Conservation (phyloP, 2,329 filamentous ascomycete genomes). For the Cucurbitaria berberidis region DNA sequence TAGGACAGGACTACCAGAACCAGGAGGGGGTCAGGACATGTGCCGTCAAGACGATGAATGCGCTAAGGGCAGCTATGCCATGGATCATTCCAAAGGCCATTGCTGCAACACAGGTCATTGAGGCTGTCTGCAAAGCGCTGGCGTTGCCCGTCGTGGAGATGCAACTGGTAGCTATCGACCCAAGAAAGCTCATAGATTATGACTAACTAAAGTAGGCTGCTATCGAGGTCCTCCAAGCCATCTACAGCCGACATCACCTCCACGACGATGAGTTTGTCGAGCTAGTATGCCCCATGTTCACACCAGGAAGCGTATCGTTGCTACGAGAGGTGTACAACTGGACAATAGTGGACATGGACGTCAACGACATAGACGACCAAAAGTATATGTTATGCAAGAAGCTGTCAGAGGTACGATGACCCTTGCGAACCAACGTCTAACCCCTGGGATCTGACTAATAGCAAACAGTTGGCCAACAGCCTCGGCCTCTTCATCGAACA, state of each 20-base stretch:
- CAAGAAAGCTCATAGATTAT: neutral
- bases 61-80: slow-evolving; percentile 77
- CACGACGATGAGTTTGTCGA: slow-evolving; percentile 78
- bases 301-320: slow-evolving; percentile 71
- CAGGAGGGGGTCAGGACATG: slow-evolving; percentile 72
- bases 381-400: slow-evolving; percentile 94
- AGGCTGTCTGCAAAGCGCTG: slow-evolving; percentile 49
- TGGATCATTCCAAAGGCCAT: slow-evolving; percentile 91
- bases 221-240: slow-evolving; percentile 80
- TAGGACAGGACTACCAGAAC: slow-evolving; percentile 68
- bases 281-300: slow-evolving; percentile 81
- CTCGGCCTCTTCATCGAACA: slow-evolving; percentile 84
- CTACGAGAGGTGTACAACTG: slow-evolving; percentile 78
- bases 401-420: slow-evolving; percentile 75
- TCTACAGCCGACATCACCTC: slow-evolving; percentile 77
- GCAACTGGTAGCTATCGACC: slow-evolving; percentile 36
- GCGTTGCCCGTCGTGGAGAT: slow-evolving; percentile 45
- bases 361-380: slow-evolving; percentile 84
- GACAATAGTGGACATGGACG: slow-evolving; percentile 78
- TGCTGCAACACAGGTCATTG: slow-evolving; percentile 56
- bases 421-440: neutral
- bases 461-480: slow-evolving; percentile 77
- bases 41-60: slow-evolving; percentile 76
- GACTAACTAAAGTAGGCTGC: slow-evolving; percentile 54
- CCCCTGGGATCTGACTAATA: slow-evolving; percentile 24